Evolutionary conservation across 2,329 filamentous ascomycete species (phyloP), one percentile per base, ranked within the genome.

Genomic region (Amesomyces nigricolor): DNA sequence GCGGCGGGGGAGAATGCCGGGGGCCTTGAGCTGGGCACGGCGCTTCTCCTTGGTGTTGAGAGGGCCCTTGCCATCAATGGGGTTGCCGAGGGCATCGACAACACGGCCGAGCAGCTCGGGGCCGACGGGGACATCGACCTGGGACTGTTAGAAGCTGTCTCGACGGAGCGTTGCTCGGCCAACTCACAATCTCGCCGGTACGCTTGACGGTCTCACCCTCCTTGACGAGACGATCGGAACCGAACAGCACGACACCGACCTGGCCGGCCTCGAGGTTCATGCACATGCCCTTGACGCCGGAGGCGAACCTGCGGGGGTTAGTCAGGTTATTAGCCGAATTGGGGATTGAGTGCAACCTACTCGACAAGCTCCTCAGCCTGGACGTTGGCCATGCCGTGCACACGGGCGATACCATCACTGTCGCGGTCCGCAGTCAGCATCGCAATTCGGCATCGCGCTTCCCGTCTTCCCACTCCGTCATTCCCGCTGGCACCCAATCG

Each of bases 201-300:
- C 94, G 92, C 88, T 96, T 97, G 78, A 99, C 94, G 66, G 89
- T 92, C 85, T 99, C 92, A 73, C 94, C 94, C 80, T 99, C 94
- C 84, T 90, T 94, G 86, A 99, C 94, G 70, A 96, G 85, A 91
- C 94, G 91, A 81, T 99, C 94, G 73, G 94, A 97, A 87, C 94
- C 94, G 85, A 99, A 99, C 73, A 99, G 85, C 85, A 99, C 94
- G 72, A 99, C 91, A 96, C 94, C 94, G 81, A 99, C 94, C 80
- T 97, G 94, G 77, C 94, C 94, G 78, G 94, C 94, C 82, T 99
- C 94, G 79, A 99, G 87, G 89, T 99, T 99, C 92, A 99, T 97
- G 89, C 92, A 97, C 94, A 99, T 99, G 78, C 94, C 94, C 87
- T 97, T 97, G 79, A 97, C 94, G 77, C 94, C 94, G 66, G 94